Percentiles rank a stretch among this genome's conserved stretches.
Conservation (phyloP, 768 basidiomycete species). For the Hypholoma fasciculare region DNA sequence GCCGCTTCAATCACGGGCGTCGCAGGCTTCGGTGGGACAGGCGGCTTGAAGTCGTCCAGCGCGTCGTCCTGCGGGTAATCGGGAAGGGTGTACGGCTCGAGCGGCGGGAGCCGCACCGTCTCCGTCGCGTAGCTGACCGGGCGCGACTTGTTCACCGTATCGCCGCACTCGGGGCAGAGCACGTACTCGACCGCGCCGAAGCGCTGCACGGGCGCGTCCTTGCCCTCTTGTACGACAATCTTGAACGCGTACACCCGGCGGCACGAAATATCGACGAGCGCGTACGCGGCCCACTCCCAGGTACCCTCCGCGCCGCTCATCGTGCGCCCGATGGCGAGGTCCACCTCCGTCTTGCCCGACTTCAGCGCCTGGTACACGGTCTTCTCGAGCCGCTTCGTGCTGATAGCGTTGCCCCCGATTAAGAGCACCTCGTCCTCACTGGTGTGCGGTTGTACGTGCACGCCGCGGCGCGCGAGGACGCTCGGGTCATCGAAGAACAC, state of each 20-base stretch:
- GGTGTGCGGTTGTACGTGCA: constrained; percentile 24
- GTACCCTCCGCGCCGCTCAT: constrained; percentile 19
- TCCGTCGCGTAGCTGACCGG: constrained; percentile 36
- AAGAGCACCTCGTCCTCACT: constrained; percentile 17
- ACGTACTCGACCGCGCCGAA: constrained; percentile 36
- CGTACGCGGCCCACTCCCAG: constrained; percentile 40
- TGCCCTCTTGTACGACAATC: constrained; percentile 32
- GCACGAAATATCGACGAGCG: constrained; percentile 39
- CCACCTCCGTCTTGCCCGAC: constrained; percentile 36
- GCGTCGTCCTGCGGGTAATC: constrained; percentile 29
- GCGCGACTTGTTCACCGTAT: constrained; percentile 24
- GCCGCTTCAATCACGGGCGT: constrained; percentile 15
- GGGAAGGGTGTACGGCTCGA: constrained; percentile 20
- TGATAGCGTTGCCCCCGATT: constrained; percentile 23
- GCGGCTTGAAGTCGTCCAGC: constrained; percentile 33
- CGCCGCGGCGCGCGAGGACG: constrained; percentile 20
- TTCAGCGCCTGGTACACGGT: constrained; percentile 36
- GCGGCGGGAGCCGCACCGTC: constrained; percentile 24
- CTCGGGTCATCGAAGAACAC: constrained; percentile 36
- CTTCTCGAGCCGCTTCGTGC: constrained; percentile 27
- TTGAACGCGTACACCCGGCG: constrained; percentile 41
- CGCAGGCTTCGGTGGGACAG: constrained; percentile 26
- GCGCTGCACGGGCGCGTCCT: constrained; percentile 22
- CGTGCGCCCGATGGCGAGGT: constrained; percentile 30
- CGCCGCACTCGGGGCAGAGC: constrained; percentile 35